phyloP scores from a whole-genome alignment of 805 yeast species.

The Wickerhamiella bombiphila region DNA sequence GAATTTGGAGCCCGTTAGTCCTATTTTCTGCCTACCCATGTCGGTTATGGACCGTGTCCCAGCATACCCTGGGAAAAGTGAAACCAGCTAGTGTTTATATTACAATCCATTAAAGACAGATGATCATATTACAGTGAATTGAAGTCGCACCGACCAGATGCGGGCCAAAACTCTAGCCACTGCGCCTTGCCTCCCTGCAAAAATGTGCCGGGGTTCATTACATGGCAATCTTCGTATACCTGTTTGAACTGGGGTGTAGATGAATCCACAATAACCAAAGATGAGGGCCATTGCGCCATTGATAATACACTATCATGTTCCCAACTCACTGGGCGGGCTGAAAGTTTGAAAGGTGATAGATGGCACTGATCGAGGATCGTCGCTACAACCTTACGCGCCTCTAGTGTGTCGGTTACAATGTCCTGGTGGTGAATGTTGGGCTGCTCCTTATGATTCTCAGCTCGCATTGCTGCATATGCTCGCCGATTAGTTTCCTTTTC shows the following conservation, averaged over 20 bases:
- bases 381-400: constrained; percentile 42
- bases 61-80: neutral
- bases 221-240: constrained; percentile 69
- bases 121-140: constrained; percentile 1
- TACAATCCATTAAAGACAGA: neutral
- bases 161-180: constrained; percentile 62
- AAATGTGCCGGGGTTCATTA: constrained; percentile 55
- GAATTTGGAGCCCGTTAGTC: constrained; percentile 53
- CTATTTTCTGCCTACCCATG: constrained; percentile 71
- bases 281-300: constrained; percentile 65
- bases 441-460: constrained; percentile 13
- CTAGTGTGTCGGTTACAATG: constrained; percentile 18
- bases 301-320: constrained; percentile 55
- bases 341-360: constrained; percentile 60
- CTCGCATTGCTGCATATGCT: neutral
- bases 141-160: constrained; percentile 32
- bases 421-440: constrained; percentile 6
- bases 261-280: constrained; percentile 49
- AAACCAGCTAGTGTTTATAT: neutral
- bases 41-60: constrained; percentile 5
- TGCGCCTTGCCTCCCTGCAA: constrained; percentile 33
- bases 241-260: constrained; percentile 58
- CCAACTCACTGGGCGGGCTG: constrained; percentile 50
- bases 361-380: constrained; percentile 80
- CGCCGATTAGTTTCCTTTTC: neutral